A percentile compares a stretch with the other conserved stretches of the same genome.
Conservation (phyloP, 768 basidiomycete species). For the Boletus subcaerulescens region DNA sequence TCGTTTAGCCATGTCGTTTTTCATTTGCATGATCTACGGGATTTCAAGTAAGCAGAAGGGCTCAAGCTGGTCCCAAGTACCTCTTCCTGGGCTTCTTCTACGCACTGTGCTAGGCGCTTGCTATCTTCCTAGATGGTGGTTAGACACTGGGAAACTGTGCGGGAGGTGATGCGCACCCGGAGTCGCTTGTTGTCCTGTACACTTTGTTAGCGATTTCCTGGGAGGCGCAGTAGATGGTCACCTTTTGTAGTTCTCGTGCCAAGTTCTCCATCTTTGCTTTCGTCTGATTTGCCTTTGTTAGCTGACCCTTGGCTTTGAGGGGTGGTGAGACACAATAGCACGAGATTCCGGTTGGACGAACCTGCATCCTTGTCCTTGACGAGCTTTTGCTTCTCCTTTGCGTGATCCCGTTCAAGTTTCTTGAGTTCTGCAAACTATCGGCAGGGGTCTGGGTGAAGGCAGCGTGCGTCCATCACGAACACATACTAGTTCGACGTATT, state of each 20-base stretch:
- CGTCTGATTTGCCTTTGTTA: conserved; percentile 85
- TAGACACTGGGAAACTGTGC: conserved; percentile 15
- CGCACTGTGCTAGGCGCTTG: conserved; percentile 71
- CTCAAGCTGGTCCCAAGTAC: conserved; percentile 33
- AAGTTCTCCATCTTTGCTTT: conserved; percentile 90
- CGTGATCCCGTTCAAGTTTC: conserved; percentile 81
- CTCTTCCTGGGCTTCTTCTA: conserved; percentile 87
- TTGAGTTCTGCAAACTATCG: conserved; percentile 84
- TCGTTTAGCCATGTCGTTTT: conserved; percentile 76
- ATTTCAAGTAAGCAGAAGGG: conserved; percentile 2
- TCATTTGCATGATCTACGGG: conserved; percentile 73
- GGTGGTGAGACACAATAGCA: conserved; percentile 13
- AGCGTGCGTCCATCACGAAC: conserved; percentile 14
- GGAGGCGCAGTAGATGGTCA: conserved; percentile 25
- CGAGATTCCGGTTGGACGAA: conserved; percentile 30
- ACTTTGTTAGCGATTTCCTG: conserved; percentile 17
- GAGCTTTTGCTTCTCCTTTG: conserved; percentile 90
- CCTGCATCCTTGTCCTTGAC: conserved; percentile 89
- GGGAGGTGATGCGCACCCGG: conserved; percentile 50
- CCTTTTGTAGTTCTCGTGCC: conserved; percentile 87
- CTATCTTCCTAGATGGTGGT: conserved; percentile 67
- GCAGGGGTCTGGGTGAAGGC: conserved; percentile 22
- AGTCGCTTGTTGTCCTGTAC: conserved; percentile 84
- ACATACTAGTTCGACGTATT: conserved; percentile 85
- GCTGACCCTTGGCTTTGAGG: conserved; percentile 68